Conservation (phyloP, 2,329 filamentous ascomycete species). For the Coniochaeta sp. region DNA sequence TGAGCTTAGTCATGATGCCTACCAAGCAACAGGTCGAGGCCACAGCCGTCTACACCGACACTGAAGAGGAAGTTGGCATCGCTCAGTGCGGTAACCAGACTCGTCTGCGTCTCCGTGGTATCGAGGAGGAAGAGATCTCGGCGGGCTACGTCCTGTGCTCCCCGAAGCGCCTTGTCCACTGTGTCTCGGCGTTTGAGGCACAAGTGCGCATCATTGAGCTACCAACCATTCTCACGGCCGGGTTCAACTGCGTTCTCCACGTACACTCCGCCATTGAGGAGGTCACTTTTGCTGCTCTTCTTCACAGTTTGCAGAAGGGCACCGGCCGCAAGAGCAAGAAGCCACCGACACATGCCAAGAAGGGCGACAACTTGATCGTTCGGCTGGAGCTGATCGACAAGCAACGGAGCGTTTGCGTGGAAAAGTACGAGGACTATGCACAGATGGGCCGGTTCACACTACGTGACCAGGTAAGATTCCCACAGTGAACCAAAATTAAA, state of each 20-base stretch:
- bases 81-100: slow-evolving; percentile 93
- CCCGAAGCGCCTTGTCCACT: slow-evolving; percentile 87
- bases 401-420: slow-evolving; percentile 82
- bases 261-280: slow-evolving; percentile 97
- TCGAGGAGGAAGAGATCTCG: slow-evolving; percentile 94
- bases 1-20: slow-evolving; percentile 88
- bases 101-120: slow-evolving; percentile 81
- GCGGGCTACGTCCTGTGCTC: slow-evolving; percentile 96
- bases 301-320: slow-evolving; percentile 94
- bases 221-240: slow-evolving; percentile 86
- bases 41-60: slow-evolving; percentile 85
- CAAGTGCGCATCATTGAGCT: slow-evolving; percentile 94
- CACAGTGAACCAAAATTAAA: slow-evolving; percentile 7
- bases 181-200: slow-evolving; percentile 82
- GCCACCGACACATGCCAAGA: slow-evolving; percentile 84
- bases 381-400: slow-evolving; percentile 80
- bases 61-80: slow-evolving; percentile 78
- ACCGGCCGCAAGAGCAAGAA: slow-evolving; percentile 90
- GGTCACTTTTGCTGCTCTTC: slow-evolving; percentile 78
- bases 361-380: slow-evolving; percentile 78
- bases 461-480: slow-evolving; percentile 65
- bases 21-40: slow-evolving; percentile 78
- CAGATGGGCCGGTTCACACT: slow-evolving; percentile 89
- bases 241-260: slow-evolving; percentile 97
- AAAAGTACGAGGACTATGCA: slow-evolving; percentile 91